Evolutionary conservation across 495 filamentous ascomycete genomes (phyloP), one percentile per base, ranked within the genome.

Genomic region (Massariosphaeria phaeospora): DNA sequence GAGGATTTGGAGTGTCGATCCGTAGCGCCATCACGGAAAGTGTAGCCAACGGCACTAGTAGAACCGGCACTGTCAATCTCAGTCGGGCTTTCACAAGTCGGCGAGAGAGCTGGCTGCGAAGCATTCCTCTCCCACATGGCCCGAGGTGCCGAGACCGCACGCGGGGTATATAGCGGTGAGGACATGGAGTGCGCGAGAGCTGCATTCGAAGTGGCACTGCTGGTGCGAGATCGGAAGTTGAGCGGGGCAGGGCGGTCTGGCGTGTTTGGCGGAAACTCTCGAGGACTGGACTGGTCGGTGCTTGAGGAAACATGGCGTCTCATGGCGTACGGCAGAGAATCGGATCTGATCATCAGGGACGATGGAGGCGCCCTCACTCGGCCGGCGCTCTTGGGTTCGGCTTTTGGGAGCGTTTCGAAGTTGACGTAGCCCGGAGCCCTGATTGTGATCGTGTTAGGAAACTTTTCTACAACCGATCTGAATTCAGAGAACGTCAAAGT

Each of bases 161-260:
- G 18, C 6, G 13, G 18, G 1, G 17, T 33, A 20, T 38, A 47
- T 20, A 49, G 24, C 2, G 43, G 52, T 11, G 43, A 44, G 2
- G 45, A 44, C 4, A 46, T 9, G 2, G 45, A 50, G 17, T 38
- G 45, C 15, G 12, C n/a, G 6, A 48, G 13, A 1, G n/a, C 30
- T 20, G 17, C 31, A 2, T 10, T 40, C 11, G 33, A 33, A 11
- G 34, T 38, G 8, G 23, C 21, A 35, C 23, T 44, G 13, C 27
- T 43, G 13, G 9, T 27, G 12, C 46, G 54, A 36, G 40, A 46
- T 31, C 41, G 2, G 31, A 59, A 40, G 21, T 44, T 59, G 21
- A 59, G 48, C n/a, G 55, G 54, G 10, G 54, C 54, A 26, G 54
- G 54, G 17, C 54, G 54, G 30, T 57, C 54, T 4, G 54, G 54